These are phyloP conservation scores for Raphanus hybrid DNA, from an alignment of 441 rosid genomes.

Conservation along the genomic window DNA sequence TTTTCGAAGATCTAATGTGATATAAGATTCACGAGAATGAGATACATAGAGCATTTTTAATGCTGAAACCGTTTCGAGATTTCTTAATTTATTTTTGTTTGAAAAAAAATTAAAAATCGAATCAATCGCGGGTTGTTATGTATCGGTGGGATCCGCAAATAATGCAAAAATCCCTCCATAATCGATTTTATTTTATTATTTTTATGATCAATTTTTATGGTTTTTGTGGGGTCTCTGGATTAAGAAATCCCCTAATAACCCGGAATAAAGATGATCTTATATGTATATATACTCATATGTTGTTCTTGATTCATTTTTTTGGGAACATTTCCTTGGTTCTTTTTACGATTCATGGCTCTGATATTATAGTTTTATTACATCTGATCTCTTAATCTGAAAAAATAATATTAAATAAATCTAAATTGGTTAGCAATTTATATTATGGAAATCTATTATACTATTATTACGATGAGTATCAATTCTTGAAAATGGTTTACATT, in stretches of 20 bases:
- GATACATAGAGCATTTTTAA: too few relatives aligned
- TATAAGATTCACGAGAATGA: neutral
- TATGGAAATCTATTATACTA: neutral
- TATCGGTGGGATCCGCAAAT: too few relatives aligned
- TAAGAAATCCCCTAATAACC: too few relatives aligned
- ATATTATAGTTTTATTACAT: slow-evolving; percentile 2
- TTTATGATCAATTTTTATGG: too few relatives aligned
- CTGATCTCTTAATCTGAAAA: neutral
- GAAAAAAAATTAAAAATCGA: too few relatives aligned
- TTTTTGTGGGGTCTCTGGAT: too few relatives aligned
- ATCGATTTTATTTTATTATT: too few relatives aligned
- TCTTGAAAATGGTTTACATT: neutral
- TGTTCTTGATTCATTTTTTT: neutral
- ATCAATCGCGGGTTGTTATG: too few relatives aligned
- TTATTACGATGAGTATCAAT: neutral
- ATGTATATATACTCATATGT: neutral
- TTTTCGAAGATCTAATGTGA: neutral
- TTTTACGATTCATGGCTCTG: neutral
- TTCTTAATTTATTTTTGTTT: too few relatives aligned
- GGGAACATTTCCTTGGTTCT: slow-evolving; percentile 1
- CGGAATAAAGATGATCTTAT: too few relatives aligned
- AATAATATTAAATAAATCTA: neutral
- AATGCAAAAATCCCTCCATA: too few relatives aligned
- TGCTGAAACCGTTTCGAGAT: too few relatives aligned
- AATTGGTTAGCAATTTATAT: neutral